Evolutionary conservation across 139 green algal genomes (phyloP).

Genomic region (Limnomonas spitsbergensis): DNA sequence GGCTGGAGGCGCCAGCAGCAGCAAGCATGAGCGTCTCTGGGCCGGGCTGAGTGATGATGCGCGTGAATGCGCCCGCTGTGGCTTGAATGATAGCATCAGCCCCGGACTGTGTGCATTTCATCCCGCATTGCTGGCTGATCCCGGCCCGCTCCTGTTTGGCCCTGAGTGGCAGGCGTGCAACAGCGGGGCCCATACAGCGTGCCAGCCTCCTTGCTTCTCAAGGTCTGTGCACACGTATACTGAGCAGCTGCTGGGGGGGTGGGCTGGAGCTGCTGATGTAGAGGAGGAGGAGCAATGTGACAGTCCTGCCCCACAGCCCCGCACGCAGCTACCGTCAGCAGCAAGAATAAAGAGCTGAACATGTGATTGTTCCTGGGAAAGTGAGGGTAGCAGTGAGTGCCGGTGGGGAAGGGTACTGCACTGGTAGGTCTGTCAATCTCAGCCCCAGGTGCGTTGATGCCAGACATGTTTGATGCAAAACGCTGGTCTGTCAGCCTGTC

Average conservation of each 20-base stretch:
- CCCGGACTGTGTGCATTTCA: constrained; percentile 33
- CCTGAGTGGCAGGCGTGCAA: constrained; percentile 27
- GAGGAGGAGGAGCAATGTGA: not conserved
- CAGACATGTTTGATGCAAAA: too few species aligned
- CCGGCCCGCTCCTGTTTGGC: constrained; percentile 18
- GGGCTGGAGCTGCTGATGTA: not conserved
- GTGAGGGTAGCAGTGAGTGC: too few species aligned
- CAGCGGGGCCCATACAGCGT: not conserved
- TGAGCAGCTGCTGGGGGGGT: not conserved
- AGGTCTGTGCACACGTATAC: not conserved
- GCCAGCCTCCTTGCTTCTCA: not conserved
- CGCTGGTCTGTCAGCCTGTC: too few species aligned
- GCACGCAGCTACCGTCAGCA: constrained; percentile 1
- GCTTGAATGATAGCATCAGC: constrained; percentile 24
- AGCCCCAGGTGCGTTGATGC: too few species aligned
- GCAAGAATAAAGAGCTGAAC: too few species aligned
- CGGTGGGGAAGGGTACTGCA: too few species aligned
- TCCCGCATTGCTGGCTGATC: constrained; percentile 26
- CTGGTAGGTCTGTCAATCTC: too few species aligned
- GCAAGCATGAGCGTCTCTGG: not conserved
- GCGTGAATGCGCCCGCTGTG: constrained; percentile 30
- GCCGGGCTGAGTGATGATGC: not conserved
- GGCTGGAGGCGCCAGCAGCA: not conserved
- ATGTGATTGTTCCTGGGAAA: too few species aligned
- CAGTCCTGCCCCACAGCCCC: not conserved